Conservation (phyloP, 2,329 filamentous ascomycete genomes). For the Fusarium agapanthi region DNA sequence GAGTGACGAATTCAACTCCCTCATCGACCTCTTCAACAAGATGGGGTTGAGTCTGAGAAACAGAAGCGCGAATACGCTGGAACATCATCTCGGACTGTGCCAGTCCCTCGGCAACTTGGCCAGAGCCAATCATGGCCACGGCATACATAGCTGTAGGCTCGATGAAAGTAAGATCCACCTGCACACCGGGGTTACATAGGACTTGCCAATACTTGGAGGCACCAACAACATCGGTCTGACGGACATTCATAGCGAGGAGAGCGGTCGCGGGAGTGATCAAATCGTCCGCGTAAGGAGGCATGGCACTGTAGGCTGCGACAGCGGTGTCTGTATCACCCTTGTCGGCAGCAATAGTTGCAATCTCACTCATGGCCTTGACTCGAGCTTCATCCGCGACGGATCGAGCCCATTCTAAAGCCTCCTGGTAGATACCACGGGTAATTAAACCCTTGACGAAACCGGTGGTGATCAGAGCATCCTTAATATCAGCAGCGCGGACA, state of each 20-base stretch:
- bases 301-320: conserved; percentile 68
- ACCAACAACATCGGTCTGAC: conserved; percentile 78
- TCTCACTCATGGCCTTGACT: conserved; percentile 71
- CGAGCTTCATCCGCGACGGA: conserved; percentile 67
- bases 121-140: conserved; percentile 85
- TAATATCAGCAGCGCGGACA: conserved; percentile 68
- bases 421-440: conserved; percentile 72
- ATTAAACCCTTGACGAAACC: conserved; percentile 85
- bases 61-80: conserved; percentile 75
- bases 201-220: conserved; percentile 85
- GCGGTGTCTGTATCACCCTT: conserved; percentile 75
- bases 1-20: conserved; percentile 73
- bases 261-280: conserved; percentile 74
- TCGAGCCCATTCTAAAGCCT: conserved; percentile 79
- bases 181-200: conserved; percentile 69
- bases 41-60: conserved; percentile 60
- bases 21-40: conserved; percentile 86
- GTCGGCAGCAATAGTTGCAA: conserved; percentile 84
- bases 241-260: conserved; percentile 86
- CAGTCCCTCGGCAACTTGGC: conserved; percentile 83
- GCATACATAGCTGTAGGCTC: conserved; percentile 92
- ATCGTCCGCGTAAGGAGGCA: conserved; percentile 61
- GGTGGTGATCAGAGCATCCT: conserved; percentile 74
- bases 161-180: conserved; percentile 72
- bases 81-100: conserved; percentile 87